Percentiles rank a stretch among this genome's conserved stretches.
phyloP scores from a whole-genome alignment of 495 filamentous ascomycete genomes.

The Geoglossum glabrum region DNA sequence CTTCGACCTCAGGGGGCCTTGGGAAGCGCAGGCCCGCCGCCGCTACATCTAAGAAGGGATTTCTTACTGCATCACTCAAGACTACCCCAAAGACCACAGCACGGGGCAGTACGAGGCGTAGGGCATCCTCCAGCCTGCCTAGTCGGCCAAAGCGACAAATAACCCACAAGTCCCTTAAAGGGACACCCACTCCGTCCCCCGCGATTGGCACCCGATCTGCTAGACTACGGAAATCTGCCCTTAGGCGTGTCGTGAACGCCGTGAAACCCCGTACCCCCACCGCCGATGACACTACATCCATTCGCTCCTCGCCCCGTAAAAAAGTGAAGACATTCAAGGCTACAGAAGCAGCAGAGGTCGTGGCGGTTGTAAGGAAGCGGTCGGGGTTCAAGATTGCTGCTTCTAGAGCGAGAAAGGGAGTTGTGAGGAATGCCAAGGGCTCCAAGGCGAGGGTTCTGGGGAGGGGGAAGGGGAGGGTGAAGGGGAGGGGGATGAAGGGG shows the following conservation, averaged over 20 bases:
- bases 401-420: background rate
- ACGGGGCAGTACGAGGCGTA: background rate
- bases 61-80: background rate
- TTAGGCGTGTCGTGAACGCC: background rate
- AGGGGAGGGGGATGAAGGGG: background rate
- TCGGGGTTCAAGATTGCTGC: background rate
- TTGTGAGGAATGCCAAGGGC: background rate
- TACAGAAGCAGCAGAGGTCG: background rate
- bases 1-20: background rate
- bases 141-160: background rate
- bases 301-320: background rate
- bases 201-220: background rate
- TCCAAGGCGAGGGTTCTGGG: background rate
- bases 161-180: background rate
- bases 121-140: background rate
- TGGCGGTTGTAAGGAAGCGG: background rate
- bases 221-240: background rate
- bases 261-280: background rate
- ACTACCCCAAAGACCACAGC: background rate
- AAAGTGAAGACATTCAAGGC: conserved; percentile 1
- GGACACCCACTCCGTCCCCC: background rate
- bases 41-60: background rate
- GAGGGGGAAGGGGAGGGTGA: background rate
- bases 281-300: background rate
- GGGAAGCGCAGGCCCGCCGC: background rate